A percentile compares a stretch with the other conserved stretches of the same genome.
Evolutionary conservation across 2,329 filamentous ascomycete species (phyloP).

Genomic region (Didymosphaeria variabile): DNA sequence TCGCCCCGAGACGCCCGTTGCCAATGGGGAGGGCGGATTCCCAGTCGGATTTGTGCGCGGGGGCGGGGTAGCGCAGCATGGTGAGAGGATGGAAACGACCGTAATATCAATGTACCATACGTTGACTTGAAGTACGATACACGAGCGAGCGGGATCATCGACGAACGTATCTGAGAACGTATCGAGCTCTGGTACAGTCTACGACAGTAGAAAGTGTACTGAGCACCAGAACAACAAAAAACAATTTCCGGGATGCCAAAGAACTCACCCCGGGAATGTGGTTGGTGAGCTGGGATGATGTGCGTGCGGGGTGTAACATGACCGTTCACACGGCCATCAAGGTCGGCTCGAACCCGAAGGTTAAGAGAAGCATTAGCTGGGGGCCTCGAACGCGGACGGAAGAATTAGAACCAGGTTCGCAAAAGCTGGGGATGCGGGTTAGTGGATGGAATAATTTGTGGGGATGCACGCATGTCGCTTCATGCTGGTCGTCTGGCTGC

Average conservation of each 20-base stretch:
- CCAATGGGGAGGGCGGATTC: conserved; percentile 58
- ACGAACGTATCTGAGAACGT: no score
- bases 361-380: conserved; percentile 1
- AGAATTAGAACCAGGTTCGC: neutral
- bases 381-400: neutral
- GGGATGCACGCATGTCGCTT: neutral
- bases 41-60: conserved; percentile 35
- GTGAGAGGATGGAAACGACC: neutral
- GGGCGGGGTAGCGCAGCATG: conserved; percentile 1
- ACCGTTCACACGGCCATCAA: neutral
- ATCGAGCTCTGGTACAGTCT: neutral
- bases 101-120: neutral
- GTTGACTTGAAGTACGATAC: no score
- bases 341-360: neutral
- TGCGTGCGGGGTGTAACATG: neutral
- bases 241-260: neutral
- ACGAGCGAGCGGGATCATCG: no score
- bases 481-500: neutral
- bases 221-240: neutral
- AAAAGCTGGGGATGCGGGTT: neutral
- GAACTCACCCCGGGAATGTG: neutral
- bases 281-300: neutral
- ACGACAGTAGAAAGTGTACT: neutral
- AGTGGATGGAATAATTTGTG: conserved; percentile 7
- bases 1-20: conserved; percentile 58